phyloP scores from a whole-genome alignment of 2,329 filamentous ascomycete species.

The Plectosphaerella cucumerina region DNA sequence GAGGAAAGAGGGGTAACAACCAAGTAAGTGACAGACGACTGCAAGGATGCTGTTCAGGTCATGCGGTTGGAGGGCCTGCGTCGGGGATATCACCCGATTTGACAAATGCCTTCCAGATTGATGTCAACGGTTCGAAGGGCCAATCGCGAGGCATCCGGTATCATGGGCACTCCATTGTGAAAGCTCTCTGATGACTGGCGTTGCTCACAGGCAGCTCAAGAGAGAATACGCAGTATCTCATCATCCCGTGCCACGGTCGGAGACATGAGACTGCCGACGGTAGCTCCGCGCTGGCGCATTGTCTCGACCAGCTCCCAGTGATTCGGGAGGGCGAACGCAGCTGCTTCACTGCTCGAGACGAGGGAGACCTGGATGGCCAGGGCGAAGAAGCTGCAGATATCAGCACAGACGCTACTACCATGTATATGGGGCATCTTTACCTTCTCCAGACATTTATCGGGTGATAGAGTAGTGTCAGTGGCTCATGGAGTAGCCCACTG shows the following conservation, averaged over 20 bases:
- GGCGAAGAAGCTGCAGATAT: background rate
- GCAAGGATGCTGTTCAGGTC: too few relatives aligned
- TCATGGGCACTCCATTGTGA: too few relatives aligned
- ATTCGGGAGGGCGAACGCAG: background rate
- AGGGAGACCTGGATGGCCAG: background rate
- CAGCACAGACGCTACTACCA: background rate
- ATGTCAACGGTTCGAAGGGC: too few relatives aligned
- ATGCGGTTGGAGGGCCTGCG: too few relatives aligned
- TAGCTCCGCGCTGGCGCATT: background rate
- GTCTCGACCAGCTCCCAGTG: background rate
- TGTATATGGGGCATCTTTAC: background rate
- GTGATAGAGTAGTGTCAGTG: background rate
- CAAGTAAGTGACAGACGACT: too few relatives aligned
- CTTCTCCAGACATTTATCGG: constrained; percentile 1
- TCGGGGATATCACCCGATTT: too few relatives aligned
- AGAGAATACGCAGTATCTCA: background rate
- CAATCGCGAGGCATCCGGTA: too few relatives aligned
- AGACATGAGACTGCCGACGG: background rate
- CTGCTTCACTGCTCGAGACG: background rate
- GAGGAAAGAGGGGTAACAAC: too few relatives aligned
- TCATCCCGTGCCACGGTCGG: background rate
- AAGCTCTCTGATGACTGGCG: too few relatives aligned
- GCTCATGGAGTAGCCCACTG: background rate
- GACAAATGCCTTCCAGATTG: too few relatives aligned
- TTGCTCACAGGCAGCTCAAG: background rate